Evolutionary conservation across 164 flowering plant genomes (phyloP).

Genomic region (Macadamia tetraphylla): DNA sequence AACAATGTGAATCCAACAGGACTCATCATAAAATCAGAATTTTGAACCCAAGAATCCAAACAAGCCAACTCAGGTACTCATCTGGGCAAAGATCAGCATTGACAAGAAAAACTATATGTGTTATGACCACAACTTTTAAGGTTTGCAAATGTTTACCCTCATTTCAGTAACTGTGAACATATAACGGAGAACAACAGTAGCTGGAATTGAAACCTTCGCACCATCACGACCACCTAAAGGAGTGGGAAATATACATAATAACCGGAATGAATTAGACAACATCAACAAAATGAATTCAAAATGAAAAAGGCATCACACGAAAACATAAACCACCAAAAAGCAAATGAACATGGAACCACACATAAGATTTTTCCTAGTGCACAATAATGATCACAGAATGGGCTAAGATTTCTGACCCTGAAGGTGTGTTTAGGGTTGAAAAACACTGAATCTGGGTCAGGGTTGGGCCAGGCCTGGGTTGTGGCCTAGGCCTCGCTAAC

Average conservation of each 20-base stretch:
- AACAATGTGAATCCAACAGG: neutral
- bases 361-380: neutral
- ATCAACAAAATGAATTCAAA: neutral
- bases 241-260: neutral
- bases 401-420: neutral
- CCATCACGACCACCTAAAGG: conserved; percentile 94
- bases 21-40: neutral
- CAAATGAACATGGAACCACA: neutral
- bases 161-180: conserved; percentile 91
- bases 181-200: conserved; percentile 71
- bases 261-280: neutral
- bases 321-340: neutral
- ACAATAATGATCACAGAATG: neutral
- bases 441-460: too few species aligned
- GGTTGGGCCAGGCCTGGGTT: too few species aligned
- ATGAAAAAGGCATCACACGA: neutral
- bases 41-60: neutral
- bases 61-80: neutral
- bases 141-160: conserved; percentile 44
- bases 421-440: too few species aligned
- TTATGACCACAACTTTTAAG: neutral
- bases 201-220: conserved; percentile 69
- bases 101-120: neutral
- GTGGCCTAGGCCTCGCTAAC: too few species aligned
- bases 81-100: neutral